Evolutionary conservation across 768 basidiomycete species (phyloP).

Genomic region (Multifurca ochricompacta): DNA sequence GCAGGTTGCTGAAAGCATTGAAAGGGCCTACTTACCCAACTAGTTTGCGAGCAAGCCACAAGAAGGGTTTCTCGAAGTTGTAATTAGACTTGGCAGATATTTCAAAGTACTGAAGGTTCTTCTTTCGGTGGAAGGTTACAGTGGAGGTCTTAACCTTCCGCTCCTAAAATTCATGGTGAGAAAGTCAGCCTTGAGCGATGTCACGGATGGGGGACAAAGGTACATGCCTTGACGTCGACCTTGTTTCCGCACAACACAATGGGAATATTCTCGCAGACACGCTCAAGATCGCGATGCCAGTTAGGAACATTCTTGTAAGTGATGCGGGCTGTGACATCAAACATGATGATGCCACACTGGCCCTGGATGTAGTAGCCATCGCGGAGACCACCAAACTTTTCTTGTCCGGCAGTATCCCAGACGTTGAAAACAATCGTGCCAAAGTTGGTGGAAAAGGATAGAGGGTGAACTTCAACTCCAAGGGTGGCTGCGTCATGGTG

Average conservation of each 20-base stretch:
- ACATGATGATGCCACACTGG: conserved; percentile 99
- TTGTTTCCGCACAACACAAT: conserved; percentile 99
- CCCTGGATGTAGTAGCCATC: conserved; percentile 97
- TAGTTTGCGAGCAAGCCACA: conserved; percentile 97
- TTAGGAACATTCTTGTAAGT: conserved; percentile 99
- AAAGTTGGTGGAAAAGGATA: conserved; percentile 95
- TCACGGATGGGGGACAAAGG: not conserved
- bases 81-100: conserved; percentile 99
- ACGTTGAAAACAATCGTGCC: conserved; percentile 99
- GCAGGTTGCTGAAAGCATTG: too few relatives aligned
- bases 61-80: conserved; percentile 99
- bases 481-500: conserved; percentile 67
- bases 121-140: conserved; percentile 99
- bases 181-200: not conserved
- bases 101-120: conserved; percentile 99
- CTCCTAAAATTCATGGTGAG: conserved; percentile 48
- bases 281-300: conserved; percentile 99
- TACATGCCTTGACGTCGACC: conserved; percentile 92
- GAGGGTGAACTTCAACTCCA: conserved; percentile 98
- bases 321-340: conserved; percentile 98
- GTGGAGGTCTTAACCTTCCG: conserved; percentile 99
- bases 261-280: conserved; percentile 99
- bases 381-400: conserved; percentile 98
- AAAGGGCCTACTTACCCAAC: conserved; percentile 62
- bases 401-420: conserved; percentile 99